Evolutionary conservation across 2,329 filamentous ascomycete genomes (phyloP).

Genomic region (Fusarium coffeatum): DNA sequence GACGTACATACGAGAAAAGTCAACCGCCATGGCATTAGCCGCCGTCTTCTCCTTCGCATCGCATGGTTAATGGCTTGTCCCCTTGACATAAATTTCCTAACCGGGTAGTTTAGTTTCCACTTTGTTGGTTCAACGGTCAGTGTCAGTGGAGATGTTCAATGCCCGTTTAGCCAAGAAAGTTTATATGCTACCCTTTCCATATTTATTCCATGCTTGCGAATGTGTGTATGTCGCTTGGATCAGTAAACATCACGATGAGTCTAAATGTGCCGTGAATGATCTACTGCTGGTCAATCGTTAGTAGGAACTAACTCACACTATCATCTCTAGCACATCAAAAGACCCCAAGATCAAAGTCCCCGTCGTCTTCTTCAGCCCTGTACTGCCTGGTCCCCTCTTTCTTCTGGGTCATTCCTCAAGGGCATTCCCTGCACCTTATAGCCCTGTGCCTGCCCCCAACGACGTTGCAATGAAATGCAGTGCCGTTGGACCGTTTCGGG

Average conservation of each 20-base stretch:
- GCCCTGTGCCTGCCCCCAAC: background rate
- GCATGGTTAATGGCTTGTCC: background rate
- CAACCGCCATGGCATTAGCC: slow-evolving; percentile 24
- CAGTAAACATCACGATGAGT: background rate
- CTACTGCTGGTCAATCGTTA: background rate
- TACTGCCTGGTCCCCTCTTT: slow-evolving; percentile 6
- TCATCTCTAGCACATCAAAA: slow-evolving; percentile 14
- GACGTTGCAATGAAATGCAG: slow-evolving; percentile 14
- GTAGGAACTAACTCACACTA: slow-evolving; percentile 1
- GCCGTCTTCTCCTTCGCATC: background rate
- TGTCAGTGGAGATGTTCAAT: slow-evolving; percentile 9
- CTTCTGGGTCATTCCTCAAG: background rate
- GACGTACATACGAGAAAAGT: slow-evolving; percentile 26
- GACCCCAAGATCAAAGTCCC: background rate
- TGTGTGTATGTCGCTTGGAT: background rate
- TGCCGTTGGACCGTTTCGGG: slow-evolving; percentile 32
- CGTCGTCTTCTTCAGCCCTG: slow-evolving; percentile 32
- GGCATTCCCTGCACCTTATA: background rate
- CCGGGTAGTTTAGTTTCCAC: background rate
- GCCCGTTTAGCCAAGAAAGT: background rate
- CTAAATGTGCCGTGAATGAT: background rate
- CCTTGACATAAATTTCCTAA: background rate
- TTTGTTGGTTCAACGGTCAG: slow-evolving; percentile 16
- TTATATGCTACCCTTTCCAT: background rate
- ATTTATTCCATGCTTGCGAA: background rate